A percentile compares a stretch with the other conserved stretches of the same genome.
These are phyloP conservation scores for Fusarium concolor DNA, from an alignment of 2,329 filamentous ascomycete species.

Conservation along the genomic window DNA sequence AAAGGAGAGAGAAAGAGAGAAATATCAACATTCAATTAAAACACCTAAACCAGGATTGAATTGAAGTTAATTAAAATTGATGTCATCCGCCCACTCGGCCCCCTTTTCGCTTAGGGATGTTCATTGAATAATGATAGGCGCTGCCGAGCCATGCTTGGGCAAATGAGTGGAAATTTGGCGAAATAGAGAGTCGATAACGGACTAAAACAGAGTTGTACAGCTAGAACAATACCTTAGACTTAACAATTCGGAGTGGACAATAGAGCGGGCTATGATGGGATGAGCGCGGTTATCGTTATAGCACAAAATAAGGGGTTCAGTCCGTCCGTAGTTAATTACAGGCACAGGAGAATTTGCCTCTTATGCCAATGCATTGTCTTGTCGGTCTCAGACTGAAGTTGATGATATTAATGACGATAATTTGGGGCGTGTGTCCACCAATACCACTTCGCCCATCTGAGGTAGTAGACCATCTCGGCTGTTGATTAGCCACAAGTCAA, in stretches of 20 bases:
- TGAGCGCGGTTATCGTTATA: neutral
- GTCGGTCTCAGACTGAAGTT: slow-evolving; percentile 15
- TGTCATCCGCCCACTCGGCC: slow-evolving; percentile 44
- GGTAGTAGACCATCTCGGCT: slow-evolving; percentile 23
- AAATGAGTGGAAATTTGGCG: slow-evolving; percentile 40
- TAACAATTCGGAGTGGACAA: too few species aligned
- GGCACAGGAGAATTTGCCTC: neutral
- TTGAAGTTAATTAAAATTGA: slow-evolving; percentile 45
- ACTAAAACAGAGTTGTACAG: neutral
- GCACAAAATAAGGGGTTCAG: slow-evolving; percentile 10
- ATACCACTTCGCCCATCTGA: slow-evolving; percentile 16
- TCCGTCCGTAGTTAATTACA: slow-evolving; percentile 16
- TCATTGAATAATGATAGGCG: slow-evolving; percentile 41
- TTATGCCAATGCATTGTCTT: slow-evolving; percentile 4
- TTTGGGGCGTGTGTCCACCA: slow-evolving; percentile 11
- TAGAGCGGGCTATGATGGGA: too few species aligned
- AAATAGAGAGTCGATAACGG: slow-evolving; percentile 7
- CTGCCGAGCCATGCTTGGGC: slow-evolving; percentile 36
- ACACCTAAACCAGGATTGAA: slow-evolving; percentile 9
- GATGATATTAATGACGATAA: neutral
- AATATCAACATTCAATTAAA: neutral
- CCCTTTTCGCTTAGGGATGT: slow-evolving; percentile 36
- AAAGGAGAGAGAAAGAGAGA: neutral
- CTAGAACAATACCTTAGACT: neutral
- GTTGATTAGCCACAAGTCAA: slow-evolving; percentile 14